Conservation (phyloP, 2,329 filamentous ascomycete species). For the Exophiala oligosperma region DNA sequence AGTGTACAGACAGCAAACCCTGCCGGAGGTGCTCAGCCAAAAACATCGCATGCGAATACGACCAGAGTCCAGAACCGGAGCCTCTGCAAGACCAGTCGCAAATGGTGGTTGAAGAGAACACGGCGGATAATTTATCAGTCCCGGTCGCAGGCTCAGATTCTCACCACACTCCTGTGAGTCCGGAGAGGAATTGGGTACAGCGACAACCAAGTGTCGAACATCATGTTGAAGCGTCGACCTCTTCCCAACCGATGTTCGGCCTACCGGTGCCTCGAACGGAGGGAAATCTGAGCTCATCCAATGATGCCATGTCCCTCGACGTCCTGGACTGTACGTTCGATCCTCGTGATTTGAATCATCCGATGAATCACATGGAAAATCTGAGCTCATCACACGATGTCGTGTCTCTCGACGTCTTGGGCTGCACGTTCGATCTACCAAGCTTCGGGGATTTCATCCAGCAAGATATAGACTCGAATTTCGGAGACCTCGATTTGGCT, state of each 20-base stretch:
- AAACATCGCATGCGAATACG: constrained; percentile 45
- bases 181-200: not conserved
- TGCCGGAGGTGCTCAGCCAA: constrained; percentile 54
- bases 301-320: too few relatives aligned
- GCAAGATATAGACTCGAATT: not conserved
- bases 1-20: constrained; percentile 57
- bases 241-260: too few relatives aligned
- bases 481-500: constrained; percentile 7
- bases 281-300: too few relatives aligned
- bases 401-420: too few relatives aligned
- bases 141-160: not conserved
- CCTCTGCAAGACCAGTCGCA: not conserved
- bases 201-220: too few relatives aligned
- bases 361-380: not conserved
- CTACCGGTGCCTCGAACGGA: too few relatives aligned
- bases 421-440: not conserved
- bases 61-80: constrained; percentile 10
- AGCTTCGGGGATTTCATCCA: constrained; percentile 8
- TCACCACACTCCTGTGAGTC: too few relatives aligned
- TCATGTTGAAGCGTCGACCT: too few relatives aligned
- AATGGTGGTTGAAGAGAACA: not conserved
- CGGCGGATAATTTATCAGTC: not conserved
- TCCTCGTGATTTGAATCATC: not conserved
- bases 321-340: too few relatives aligned
- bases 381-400: too few relatives aligned